A percentile compares a stretch with the other conserved stretches of the same genome.
These are phyloP conservation scores for Herpetomonas muscarum DNA, from an alignment of 208 protist genomes.

Conservation along the genomic window DNA sequence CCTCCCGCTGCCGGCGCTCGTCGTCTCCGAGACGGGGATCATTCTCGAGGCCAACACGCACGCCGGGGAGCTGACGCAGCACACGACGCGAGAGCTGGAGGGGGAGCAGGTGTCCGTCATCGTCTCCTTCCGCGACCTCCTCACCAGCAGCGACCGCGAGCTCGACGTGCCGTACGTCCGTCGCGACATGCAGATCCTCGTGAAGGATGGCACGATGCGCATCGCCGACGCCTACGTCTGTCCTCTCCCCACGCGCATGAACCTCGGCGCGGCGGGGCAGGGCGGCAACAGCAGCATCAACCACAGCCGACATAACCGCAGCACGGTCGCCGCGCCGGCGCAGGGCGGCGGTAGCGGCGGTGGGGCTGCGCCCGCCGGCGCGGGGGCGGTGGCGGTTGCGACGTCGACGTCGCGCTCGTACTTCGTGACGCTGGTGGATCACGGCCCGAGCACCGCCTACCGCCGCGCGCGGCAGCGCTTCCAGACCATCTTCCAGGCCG, in stretches of 20 bases:
- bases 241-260: background rate
- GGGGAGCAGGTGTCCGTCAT: conserved; percentile 27
- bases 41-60: conserved; percentile 19
- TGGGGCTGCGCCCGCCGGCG: too few relatives aligned
- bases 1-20: conserved; percentile 15
- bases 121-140: conserved; percentile 5
- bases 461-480: conserved; percentile 4
- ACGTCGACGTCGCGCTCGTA: background rate
- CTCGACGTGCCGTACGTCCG: background rate
- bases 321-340: too few relatives aligned
- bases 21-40: conserved; percentile 13
- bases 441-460: background rate
- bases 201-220: background rate
- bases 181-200: background rate
- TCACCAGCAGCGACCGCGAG: background rate
- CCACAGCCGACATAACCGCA: too few relatives aligned
- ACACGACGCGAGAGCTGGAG: conserved; percentile 12
- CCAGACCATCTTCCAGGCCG: conserved; percentile 4
- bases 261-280: background rate
- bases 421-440: conserved; percentile 3
- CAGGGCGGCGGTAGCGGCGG: too few relatives aligned
- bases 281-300: background rate
- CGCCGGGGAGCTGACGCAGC: conserved; percentile 12
- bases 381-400: too few relatives aligned
- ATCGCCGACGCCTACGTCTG: background rate